Percentiles rank a stretch among this genome's conserved stretches.
phyloP scores from a whole-genome alignment of 2,329 filamentous ascomycete species.

The Colletotrichum tanaceti region DNA sequence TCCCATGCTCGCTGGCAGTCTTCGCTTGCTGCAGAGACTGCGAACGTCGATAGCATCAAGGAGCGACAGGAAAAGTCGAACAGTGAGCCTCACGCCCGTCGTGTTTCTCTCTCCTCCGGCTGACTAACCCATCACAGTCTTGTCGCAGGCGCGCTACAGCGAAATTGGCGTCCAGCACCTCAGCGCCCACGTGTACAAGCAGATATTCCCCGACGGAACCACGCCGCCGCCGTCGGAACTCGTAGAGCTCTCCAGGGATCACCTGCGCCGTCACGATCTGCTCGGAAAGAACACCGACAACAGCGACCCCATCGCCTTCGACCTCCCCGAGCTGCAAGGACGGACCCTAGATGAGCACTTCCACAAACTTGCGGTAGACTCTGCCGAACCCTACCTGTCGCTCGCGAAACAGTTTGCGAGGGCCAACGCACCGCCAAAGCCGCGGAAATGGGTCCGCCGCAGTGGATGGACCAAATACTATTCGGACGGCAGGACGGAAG shows the following conservation, averaged over 20 bases:
- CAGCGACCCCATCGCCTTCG: slow-evolving; percentile 81
- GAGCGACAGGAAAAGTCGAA: slow-evolving; percentile 50
- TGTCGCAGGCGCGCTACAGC: slow-evolving; percentile 79
- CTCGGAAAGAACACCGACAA: slow-evolving; percentile 90
- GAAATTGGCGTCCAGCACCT: slow-evolving; percentile 95
- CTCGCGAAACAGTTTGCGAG: slow-evolving; percentile 80
- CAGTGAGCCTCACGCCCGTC: slow-evolving; percentile 45
- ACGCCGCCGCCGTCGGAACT: slow-evolving; percentile 75
- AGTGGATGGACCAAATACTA: slow-evolving; percentile 98
- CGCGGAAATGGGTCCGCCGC: slow-evolving; percentile 77
- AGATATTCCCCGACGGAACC: slow-evolving; percentile 77
- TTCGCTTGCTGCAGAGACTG: slow-evolving; percentile 45
- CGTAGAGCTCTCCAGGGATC: slow-evolving; percentile 82
- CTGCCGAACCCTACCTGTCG: slow-evolving; percentile 84
- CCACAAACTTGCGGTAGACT: slow-evolving; percentile 84
- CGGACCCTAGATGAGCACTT: slow-evolving; percentile 93
- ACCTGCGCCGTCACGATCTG: slow-evolving; percentile 86
- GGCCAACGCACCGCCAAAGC: slow-evolving; percentile 68
- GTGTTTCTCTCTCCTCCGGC: background rate
- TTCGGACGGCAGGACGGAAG: slow-evolving; percentile 75
- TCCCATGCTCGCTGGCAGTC: slow-evolving; percentile 59
- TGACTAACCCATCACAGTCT: slow-evolving; percentile 50
- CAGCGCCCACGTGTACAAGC: slow-evolving; percentile 82
- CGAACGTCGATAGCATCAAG: slow-evolving; percentile 34
- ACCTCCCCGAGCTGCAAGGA: slow-evolving; percentile 84